These are phyloP conservation scores for Suhomyces ambrosiae DNA, from an alignment of 1,139 yeast species.

Conservation along the genomic window DNA sequence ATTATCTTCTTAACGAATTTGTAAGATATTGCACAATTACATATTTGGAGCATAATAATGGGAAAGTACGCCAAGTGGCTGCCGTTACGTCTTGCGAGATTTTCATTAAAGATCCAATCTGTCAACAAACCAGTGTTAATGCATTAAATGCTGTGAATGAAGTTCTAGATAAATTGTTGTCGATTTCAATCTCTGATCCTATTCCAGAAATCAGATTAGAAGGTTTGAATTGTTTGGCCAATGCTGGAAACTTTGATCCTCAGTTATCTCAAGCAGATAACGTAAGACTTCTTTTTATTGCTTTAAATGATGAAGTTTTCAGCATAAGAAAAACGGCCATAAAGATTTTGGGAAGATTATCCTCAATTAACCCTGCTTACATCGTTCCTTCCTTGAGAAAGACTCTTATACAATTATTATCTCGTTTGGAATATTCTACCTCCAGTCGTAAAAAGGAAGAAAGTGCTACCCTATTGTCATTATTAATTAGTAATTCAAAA, in stretches of 20 bases:
- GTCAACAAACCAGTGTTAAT: conserved; percentile 81
- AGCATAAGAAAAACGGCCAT: conserved; percentile 81
- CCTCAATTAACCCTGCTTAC: conserved; percentile 90
- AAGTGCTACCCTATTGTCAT: conserved; percentile 73
- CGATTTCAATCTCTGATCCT: conserved; percentile 91
- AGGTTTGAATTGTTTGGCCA: conserved; percentile 64
- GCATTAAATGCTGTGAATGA: conserved; percentile 84
- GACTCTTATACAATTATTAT: conserved; percentile 78
- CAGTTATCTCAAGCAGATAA: conserved; percentile 94
- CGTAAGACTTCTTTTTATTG: conserved; percentile 80
- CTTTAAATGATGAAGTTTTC: conserved; percentile 88
- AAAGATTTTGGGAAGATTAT: conserved; percentile 77
- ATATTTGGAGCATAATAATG: conserved; percentile 77
- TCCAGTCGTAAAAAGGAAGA: conserved; percentile 83
- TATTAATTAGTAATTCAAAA: conserved; percentile 74
- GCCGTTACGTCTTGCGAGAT: conserved; percentile 81
- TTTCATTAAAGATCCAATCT: conserved; percentile 80
- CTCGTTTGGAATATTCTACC: conserved; percentile 80
- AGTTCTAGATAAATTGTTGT: conserved; percentile 75
- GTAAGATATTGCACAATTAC: conserved; percentile 80
- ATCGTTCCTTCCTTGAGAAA: conserved; percentile 91
- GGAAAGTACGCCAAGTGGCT: conserved; percentile 81
- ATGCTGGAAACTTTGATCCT: conserved; percentile 77
- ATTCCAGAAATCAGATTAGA: conserved; percentile 79
- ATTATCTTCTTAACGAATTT: conserved; percentile 79